Conservation (phyloP, 352 stramenopile species). For the Blastocystis sp. region DNA sequence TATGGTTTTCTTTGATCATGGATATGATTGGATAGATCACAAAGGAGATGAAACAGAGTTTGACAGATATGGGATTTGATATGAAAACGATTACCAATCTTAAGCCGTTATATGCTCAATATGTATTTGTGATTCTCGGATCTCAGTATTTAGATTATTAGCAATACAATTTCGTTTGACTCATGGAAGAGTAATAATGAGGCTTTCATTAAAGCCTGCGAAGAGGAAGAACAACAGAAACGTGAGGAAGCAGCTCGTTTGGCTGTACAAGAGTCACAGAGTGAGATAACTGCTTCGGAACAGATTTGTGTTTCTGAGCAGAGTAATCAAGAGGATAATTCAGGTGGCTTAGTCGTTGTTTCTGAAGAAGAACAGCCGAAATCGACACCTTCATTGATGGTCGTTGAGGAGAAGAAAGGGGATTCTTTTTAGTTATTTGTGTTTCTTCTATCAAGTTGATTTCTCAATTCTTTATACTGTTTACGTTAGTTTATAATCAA, state of each 20-base stretch:
- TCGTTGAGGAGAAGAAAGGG: neutral
- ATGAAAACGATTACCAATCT: constrained; percentile 1
- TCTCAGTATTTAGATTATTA: neutral
- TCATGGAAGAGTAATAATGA: neutral
- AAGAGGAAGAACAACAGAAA: neutral
- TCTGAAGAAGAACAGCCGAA: neutral
- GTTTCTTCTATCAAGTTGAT: neutral
- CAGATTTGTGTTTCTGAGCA: neutral
- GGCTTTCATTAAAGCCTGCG: neutral
- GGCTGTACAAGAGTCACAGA: neutral
- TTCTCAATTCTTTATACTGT: neutral
- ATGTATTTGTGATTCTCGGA: neutral
- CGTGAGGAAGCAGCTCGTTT: neutral
- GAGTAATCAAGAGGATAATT: neutral
- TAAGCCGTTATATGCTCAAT: constrained; percentile 25
- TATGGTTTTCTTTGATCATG: neutral
- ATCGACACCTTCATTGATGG: neutral
- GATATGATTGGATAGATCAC: constrained; percentile 3
- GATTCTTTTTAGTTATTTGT: neutral
- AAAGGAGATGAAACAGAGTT: constrained; percentile 19
- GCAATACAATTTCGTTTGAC: constrained; percentile 7
- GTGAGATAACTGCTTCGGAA: neutral
- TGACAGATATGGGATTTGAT: neutral
- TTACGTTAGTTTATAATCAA: too few species aligned
- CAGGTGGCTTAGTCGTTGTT: neutral